phyloP scores from a whole-genome alignment of 2,329 filamentous ascomycete genomes.

The Sarocladium kiliense region DNA sequence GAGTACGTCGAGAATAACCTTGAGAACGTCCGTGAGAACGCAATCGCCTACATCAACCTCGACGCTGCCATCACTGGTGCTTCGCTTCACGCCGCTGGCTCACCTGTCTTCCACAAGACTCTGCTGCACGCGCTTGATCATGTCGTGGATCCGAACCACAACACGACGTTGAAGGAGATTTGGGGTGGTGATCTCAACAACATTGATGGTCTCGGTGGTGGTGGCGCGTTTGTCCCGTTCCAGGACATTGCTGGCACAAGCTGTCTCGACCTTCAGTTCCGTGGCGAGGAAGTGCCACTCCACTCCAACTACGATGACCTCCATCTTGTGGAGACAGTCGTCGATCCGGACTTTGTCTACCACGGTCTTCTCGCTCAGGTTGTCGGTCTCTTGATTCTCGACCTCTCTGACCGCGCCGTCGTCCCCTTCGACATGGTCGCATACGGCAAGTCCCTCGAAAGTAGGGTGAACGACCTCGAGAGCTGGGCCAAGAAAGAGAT shows the following conservation, averaged over 20 bases:
- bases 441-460: conserved; percentile 62
- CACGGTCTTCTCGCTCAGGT: conserved; percentile 76
- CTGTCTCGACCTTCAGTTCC: conserved; percentile 79
- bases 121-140: conserved; percentile 70
- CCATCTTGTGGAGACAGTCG: conserved; percentile 74
- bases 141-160: conserved; percentile 65
- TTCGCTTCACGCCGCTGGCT: conserved; percentile 72
- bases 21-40: conserved; percentile 66
- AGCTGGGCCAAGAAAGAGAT: conserved; percentile 57
- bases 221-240: conserved; percentile 83
- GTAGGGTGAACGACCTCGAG: conserved; percentile 63
- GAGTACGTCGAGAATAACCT: conserved; percentile 89
- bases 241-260: conserved; percentile 87
- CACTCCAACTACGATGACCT: conserved; percentile 88
- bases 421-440: conserved; percentile 74
- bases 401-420: conserved; percentile 75
- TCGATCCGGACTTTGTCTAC: conserved; percentile 78
- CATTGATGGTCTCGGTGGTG: conserved; percentile 66
- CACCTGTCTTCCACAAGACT: conserved; percentile 70
- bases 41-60: conserved; percentile 85
- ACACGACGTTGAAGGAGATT: conserved; percentile 66
- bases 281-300: conserved; percentile 61
- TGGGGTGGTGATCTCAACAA: conserved; percentile 64
- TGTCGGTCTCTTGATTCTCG: conserved; percentile 75
- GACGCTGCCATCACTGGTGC: conserved; percentile 74